phyloP scores from a whole-genome alignment of 768 basidiomycete genomes.

The Amyloporia xantha region DNA sequence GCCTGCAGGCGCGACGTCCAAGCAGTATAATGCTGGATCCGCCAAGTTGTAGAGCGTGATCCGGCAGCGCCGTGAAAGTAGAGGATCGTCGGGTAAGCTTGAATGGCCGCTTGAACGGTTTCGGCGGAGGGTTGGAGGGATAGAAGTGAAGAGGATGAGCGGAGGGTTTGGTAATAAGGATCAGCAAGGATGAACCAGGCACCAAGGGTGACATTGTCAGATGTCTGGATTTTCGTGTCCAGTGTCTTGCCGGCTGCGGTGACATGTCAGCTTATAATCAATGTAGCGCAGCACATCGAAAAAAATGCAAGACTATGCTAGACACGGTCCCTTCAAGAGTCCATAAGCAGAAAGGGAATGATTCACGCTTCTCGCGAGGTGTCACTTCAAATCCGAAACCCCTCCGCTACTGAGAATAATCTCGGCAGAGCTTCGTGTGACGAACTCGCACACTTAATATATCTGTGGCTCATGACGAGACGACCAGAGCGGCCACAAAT shows the following conservation, averaged over 20 bases:
- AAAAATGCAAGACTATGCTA: no score
- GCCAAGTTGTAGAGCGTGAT: slow-evolving; percentile 60
- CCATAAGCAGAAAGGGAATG: no score
- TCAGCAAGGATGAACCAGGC: slow-evolving; percentile 83
- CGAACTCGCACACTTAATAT: no score
- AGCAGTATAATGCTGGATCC: slow-evolving; percentile 62
- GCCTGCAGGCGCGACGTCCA: slow-evolving; percentile 59
- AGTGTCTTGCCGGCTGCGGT: slow-evolving; percentile 68
- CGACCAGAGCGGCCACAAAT: no score
- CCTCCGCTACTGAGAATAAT: no score
- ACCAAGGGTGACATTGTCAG: slow-evolving; percentile 76
- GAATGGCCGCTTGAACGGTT: slow-evolving; percentile 49
- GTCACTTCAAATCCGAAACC: no score
- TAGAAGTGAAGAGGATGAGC: slow-evolving; percentile 31
- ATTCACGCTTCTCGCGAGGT: no score
- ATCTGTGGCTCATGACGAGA: no score
- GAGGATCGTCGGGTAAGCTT: slow-evolving; percentile 66
- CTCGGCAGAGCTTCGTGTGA: no score
- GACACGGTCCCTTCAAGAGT: no score
- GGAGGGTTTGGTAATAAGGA: slow-evolving; percentile 46
- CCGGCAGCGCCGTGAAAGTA: slow-evolving; percentile 90
- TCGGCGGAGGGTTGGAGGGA: slow-evolving; percentile 27
- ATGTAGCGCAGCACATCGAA: no score
- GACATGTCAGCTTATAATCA: no score
- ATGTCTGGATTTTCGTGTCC: slow-evolving; percentile 62